Percentiles rank a stretch among this genome's conserved stretches.
Conservation (phyloP, 768 basidiomycete genomes). For the Suillus brevipes region DNA sequence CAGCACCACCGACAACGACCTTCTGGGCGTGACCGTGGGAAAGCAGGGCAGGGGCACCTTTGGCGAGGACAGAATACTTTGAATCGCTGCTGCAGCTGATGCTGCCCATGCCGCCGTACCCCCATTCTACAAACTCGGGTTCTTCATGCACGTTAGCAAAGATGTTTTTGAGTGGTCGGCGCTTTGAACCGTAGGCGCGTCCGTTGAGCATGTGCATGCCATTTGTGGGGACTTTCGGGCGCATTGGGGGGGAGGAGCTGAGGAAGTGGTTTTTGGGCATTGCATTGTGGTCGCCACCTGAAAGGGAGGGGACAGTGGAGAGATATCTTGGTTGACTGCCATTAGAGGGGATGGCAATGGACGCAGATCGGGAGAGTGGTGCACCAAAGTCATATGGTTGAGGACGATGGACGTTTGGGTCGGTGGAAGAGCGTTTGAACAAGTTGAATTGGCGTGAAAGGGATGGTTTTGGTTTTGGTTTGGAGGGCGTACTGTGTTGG, state of each 20-base stretch:
- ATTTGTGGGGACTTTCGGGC: constrained; percentile 13
- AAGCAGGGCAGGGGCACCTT: background rate
- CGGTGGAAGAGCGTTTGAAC: constrained; percentile 2
- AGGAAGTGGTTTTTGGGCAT: constrained; percentile 13
- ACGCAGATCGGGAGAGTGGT: background rate
- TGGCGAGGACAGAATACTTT: constrained; percentile 2
- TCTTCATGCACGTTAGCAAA: constrained; percentile 67
- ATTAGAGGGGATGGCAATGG: background rate
- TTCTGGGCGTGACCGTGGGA: constrained; percentile 9
- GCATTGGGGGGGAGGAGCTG: constrained; percentile 6
- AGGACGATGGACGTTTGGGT: background rate
- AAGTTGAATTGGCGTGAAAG: background rate
- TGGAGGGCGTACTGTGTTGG: background rate
- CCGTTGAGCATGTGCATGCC: constrained; percentile 80
- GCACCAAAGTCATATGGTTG: background rate
- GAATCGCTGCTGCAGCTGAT: constrained; percentile 31
- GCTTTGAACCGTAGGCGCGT: constrained; percentile 68
- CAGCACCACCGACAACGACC: constrained; percentile 24
- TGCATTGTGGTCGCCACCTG: constrained; percentile 30
- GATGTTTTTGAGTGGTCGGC: constrained; percentile 43
- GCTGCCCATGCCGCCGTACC: constrained; percentile 83
- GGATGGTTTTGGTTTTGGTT: background rate
- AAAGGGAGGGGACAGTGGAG: constrained; percentile 1
- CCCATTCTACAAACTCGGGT: constrained; percentile 92
- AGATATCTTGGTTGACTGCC: background rate